A percentile compares a stretch with the other conserved stretches of the same genome.
These are phyloP conservation scores for Pyrenochaeta sp. DNA, from an alignment of 2,329 filamentous ascomycete genomes.

Conservation along the genomic window DNA sequence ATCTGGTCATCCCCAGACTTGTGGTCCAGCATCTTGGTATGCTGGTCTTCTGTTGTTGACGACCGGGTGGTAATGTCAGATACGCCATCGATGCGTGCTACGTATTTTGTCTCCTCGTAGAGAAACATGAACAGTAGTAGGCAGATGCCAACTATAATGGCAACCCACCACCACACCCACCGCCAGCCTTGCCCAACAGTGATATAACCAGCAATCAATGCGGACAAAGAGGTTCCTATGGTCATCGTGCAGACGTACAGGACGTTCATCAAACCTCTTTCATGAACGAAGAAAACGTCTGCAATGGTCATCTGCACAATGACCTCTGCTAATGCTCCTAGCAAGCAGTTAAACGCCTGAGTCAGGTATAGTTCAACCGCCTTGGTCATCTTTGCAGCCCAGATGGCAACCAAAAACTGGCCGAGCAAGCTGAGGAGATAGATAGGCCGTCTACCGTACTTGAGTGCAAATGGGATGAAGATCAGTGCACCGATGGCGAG, in stretches of 20 bases:
- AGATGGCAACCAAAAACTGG: constrained; percentile 51
- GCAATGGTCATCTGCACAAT: constrained; percentile 59
- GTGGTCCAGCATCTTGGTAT: too few species aligned
- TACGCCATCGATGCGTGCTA: constrained; percentile 15
- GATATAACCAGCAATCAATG: constrained; percentile 54
- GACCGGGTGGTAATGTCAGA: background rate
- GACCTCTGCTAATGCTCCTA: constrained; percentile 55
- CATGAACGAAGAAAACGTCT: constrained; percentile 60
- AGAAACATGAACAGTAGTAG: constrained; percentile 54
- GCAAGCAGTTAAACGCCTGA: constrained; percentile 56
- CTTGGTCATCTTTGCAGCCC: constrained; percentile 55
- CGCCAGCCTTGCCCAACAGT: constrained; percentile 57
- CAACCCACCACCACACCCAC: constrained; percentile 61
- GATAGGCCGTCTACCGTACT: constrained; percentile 57
- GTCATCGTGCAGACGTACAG: constrained; percentile 54
- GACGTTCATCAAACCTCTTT: constrained; percentile 58
- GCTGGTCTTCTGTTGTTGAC: constrained; percentile 2
- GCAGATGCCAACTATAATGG: constrained; percentile 51
- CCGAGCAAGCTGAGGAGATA: constrained; percentile 55
- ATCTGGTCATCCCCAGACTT: too few species aligned
- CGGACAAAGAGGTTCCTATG: constrained; percentile 49
- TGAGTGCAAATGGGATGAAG: constrained; percentile 57
- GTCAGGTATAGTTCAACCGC: constrained; percentile 55
- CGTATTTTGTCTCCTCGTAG: constrained; percentile 51
- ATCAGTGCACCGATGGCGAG: constrained; percentile 55